Percentiles rank a stretch among this genome's conserved stretches.
These are phyloP conservation scores for Xenosphaeropsis pyriputrescens DNA, from an alignment of 2,329 filamentous ascomycete genomes.

Conservation along the genomic window DNA sequence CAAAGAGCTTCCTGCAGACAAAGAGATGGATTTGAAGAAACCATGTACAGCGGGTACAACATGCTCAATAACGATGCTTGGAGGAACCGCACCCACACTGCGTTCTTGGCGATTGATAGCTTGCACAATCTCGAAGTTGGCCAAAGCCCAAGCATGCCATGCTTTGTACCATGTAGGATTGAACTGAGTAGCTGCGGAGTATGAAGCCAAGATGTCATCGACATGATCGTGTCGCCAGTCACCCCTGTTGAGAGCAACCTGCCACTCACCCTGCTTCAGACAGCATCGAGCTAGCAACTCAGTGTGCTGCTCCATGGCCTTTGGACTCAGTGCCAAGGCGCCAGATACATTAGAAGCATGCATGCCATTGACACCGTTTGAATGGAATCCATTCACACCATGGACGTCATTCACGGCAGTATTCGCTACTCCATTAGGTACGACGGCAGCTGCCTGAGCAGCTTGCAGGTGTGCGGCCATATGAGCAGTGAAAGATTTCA, in stretches of 20 bases:
- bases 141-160: conserved; percentile 96
- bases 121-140: conserved; percentile 97
- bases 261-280: conserved; percentile 92
- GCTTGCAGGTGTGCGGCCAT: conserved; percentile 25
- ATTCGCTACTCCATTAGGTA: conserved; percentile 8
- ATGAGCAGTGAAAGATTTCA: conserved; percentile 46
- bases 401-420: conserved; percentile 14
- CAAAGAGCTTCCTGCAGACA: conserved; percentile 82
- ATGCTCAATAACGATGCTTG: conserved; percentile 63
- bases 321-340: conserved; percentile 12
- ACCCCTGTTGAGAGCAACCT: conserved; percentile 69
- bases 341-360: conserved; percentile 27
- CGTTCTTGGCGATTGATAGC: conserved; percentile 32
- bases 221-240: conserved; percentile 83
- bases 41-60: conserved; percentile 90
- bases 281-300: conserved; percentile 87
- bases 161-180: conserved; percentile 97
- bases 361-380: conserved; percentile 4
- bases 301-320: conserved; percentile 42
- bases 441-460: conserved; percentile 12
- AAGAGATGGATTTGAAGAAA: conserved; percentile 92
- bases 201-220: conserved; percentile 79
- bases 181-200: conserved; percentile 82
- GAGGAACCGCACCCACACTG: conserved; percentile 30
- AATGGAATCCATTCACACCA: conserved; percentile 5